phyloP scores from a whole-genome alignment of 2,329 filamentous ascomycete species.

The Sporothrix brasiliensis region DNA sequence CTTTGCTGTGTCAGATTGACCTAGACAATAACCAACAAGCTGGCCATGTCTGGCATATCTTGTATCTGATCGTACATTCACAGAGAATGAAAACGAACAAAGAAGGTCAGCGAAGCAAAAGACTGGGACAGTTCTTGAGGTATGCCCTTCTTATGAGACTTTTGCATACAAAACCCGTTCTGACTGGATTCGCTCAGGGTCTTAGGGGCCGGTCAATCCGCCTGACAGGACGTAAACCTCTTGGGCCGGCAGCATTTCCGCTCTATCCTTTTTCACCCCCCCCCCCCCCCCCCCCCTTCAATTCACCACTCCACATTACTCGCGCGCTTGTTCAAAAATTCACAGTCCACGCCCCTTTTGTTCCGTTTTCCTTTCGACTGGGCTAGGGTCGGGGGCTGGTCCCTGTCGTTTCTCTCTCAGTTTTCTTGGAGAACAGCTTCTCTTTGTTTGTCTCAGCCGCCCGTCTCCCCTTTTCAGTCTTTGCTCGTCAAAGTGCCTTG shows the following conservation, averaged over 20 bases:
- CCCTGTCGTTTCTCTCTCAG: slow-evolving; percentile 4
- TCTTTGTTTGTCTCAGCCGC: slow-evolving; percentile 32
- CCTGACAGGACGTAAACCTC: neutral
- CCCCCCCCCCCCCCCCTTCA: neutral
- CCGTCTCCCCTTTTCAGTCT: slow-evolving; percentile 13
- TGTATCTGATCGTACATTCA: neutral
- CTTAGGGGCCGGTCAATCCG: neutral
- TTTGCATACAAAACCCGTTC: neutral
- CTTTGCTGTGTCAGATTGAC: too few relatives aligned
- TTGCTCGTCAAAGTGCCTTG: slow-evolving; percentile 3
- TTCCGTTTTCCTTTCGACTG: slow-evolving; percentile 19
- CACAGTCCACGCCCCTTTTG: slow-evolving; percentile 2
- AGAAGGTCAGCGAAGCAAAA: neutral
- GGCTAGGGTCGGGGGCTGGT: slow-evolving; percentile 3
- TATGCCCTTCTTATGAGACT: neutral
- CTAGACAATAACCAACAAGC: neutral
- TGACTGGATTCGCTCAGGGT: slow-evolving; percentile 12
- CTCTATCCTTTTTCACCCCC: slow-evolving; percentile 9
- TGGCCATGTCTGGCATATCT: neutral
- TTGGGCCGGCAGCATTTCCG: slow-evolving; percentile 16
- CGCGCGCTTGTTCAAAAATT: neutral
- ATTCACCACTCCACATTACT: neutral
- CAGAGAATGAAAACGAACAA: neutral
- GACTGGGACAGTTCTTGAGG: neutral
- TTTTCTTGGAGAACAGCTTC: slow-evolving; percentile 20